phyloP scores from a whole-genome alignment of 768 basidiomycete genomes.

The Tricholomella constricta region DNA sequence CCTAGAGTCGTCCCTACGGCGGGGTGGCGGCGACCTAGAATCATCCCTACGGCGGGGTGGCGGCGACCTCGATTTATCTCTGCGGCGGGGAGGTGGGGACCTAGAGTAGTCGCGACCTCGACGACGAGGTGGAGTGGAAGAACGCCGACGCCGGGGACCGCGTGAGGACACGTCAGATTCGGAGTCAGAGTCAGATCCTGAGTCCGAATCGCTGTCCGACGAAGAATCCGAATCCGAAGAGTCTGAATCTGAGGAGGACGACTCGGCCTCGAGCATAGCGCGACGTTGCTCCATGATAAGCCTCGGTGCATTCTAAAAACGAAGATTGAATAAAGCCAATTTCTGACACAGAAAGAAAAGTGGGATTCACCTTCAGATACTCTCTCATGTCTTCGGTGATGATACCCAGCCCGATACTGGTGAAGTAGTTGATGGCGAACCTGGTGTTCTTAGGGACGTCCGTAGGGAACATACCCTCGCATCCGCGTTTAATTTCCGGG shows the following conservation, averaged over 20 bases:
- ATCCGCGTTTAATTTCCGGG: constrained; percentile 72
- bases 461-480: constrained; percentile 89
- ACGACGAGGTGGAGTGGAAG: constrained; percentile 28
- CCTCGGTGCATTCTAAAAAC: constrained; percentile 81
- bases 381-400: constrained; percentile 97
- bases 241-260: constrained; percentile 36
- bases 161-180: constrained; percentile 20
- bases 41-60: constrained; percentile 15
- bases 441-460: constrained; percentile 97
- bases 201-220: constrained; percentile 22
- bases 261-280: constrained; percentile 76
- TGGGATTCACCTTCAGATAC: constrained; percentile 77
- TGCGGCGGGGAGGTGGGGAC: constrained; percentile 14
- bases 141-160: constrained; percentile 26
- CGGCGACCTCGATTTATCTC: not conserved
- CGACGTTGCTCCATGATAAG: constrained; percentile 94
- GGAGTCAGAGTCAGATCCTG: constrained; percentile 26
- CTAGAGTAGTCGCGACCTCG: constrained; percentile 14
- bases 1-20: constrained; percentile 1
- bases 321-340: constrained; percentile 1
- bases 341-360: not conserved
- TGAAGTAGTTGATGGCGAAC: constrained; percentile 98
- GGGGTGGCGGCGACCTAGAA: constrained; percentile 11
- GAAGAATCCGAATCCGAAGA: constrained; percentile 42
- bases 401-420: constrained; percentile 86